These are phyloP conservation scores for Schizophyllum amplum DNA, from an alignment of 1,284 basidiomycete genomes.

Conservation along the genomic window DNA sequence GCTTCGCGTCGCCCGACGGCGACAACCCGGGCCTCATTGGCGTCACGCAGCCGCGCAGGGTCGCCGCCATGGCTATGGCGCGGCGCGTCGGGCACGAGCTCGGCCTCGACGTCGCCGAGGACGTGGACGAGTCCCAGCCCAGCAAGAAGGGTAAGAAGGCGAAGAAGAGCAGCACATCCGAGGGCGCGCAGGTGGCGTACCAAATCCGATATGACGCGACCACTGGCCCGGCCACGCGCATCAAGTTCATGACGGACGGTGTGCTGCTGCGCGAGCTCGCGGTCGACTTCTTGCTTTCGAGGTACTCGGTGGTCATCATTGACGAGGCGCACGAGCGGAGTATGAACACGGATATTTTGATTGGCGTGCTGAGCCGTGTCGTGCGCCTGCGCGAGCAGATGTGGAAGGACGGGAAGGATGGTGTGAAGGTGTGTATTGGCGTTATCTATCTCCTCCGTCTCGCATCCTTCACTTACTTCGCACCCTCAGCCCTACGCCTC, in stretches of 20 bases:
- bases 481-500: constrained; percentile 83
- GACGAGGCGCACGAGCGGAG: constrained; percentile 98
- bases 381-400: constrained; percentile 81
- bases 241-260: constrained; percentile 99
- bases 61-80: constrained; percentile 96
- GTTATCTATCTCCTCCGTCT: not conserved
- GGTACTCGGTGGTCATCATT: constrained; percentile 92
- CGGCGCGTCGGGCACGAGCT: constrained; percentile 87
- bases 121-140: not conserved
- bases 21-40: constrained; percentile 98
- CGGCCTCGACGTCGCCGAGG: not conserved
- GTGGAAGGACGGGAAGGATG: constrained; percentile 72
- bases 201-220: constrained; percentile 98
- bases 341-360: constrained; percentile 97
- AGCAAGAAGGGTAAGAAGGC: not conserved
- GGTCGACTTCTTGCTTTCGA: constrained; percentile 81
- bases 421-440: constrained; percentile 52
- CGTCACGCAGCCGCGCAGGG: constrained; percentile 94
- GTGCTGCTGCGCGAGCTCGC: constrained; percentile 91
- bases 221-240: constrained; percentile 79
- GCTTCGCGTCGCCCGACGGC: constrained; percentile 79
- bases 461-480: too few species aligned
- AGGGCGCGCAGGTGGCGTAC: constrained; percentile 65
- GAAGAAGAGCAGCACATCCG: not conserved
- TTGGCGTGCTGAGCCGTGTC: constrained; percentile 92